Evolutionary conservation across 108 stramenopile genomes (phyloP).

Genomic region (Discostella pseudostelligera): DNA sequence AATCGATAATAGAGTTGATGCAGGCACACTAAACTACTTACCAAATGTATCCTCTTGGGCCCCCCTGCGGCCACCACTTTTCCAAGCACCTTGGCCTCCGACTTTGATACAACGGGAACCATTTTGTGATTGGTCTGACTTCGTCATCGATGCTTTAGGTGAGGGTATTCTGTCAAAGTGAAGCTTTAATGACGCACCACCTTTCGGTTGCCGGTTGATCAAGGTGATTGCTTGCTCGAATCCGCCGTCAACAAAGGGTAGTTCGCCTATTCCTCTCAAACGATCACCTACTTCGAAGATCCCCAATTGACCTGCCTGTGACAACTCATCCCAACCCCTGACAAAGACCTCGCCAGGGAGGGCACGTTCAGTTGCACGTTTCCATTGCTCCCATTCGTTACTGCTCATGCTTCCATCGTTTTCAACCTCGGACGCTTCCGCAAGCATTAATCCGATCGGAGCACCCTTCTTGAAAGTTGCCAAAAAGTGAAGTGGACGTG

Average conservation of each 20-base stretch:
- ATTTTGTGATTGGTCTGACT: conserved; percentile 11
- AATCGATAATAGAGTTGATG: neutral
- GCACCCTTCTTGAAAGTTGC: conserved; percentile 67
- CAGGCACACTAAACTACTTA: conserved; percentile 16
- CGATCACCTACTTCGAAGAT: conserved; percentile 83
- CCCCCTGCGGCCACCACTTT: conserved; percentile 61
- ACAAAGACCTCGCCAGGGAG: conserved; percentile 73
- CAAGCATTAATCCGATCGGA: conserved; percentile 62
- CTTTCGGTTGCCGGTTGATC: conserved; percentile 35
- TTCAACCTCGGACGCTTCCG: conserved; percentile 52
- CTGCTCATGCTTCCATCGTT: conserved; percentile 39
- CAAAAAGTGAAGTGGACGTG: conserved; percentile 78
- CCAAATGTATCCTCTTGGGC: conserved; percentile 75
- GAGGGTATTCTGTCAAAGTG: conserved; percentile 67
- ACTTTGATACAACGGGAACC: conserved; percentile 22
- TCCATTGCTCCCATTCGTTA: conserved; percentile 51
- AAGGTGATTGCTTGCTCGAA: conserved; percentile 70
- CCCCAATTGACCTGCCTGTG: conserved; percentile 69
- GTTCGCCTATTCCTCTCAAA: conserved; percentile 70
- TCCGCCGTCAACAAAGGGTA: conserved; percentile 63
- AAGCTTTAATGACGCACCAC: conserved; percentile 48
- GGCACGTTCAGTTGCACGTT: conserved; percentile 55
- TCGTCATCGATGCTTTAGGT: neutral
- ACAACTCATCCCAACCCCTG: conserved; percentile 51
- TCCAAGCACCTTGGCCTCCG: conserved; percentile 73